Base-by-base conservation (phyloP, 1,284 basidiomycete genomes). In the Austropuccinia psidii region DNA sequence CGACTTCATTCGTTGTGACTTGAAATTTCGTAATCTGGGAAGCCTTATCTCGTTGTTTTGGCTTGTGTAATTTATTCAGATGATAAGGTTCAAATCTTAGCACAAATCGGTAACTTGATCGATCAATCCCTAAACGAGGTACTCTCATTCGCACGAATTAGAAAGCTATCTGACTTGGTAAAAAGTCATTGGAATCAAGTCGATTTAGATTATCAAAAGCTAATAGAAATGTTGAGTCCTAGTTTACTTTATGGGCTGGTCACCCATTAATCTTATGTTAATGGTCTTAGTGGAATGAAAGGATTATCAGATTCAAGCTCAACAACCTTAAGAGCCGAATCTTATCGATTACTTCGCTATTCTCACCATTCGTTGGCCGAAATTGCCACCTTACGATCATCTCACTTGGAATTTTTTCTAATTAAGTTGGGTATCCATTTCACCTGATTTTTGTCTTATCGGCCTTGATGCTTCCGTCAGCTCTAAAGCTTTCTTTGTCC, bases 271-370 rank as follows among this genome's bases (percentile, higher is more conserved):
- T n/a, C n/a, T n/a, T n/a, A n/a, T n/a, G n/a, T n/a, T n/a, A n/a
- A n/a, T n/a, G n/a, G n/a, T n/a, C n/a, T n/a, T 21, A 70, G 67
- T 70, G 67, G 55, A 45, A 29, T 70, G 67, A 45, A 41, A 45
- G 54, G 55, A 50, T 49, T 72, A 33, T 17, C 69, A 2, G 69
- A 72, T 62, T 54, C 69, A 4, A 33, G 35, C 17, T 27, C 69
- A 39, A 62, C 58, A 24, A 58, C 61, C 39, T 33, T 72, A 13
- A 29, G 69, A 21, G 57, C 58, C 24, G 58, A 62, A 62, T 61
- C 58, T 2, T 72, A 72, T 35, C 43, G 69, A n/a, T 27, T 72
- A 29, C 33, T 72, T 54, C 57, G 69, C 5, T 45, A 62, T 72
- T 49, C 37, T 35, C 29, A 27, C 21, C 57, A 61, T 27, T 45